A percentile compares a stretch with the other conserved stretches of the same genome.
Conservation (phyloP, 2,329 filamentous ascomycete genomes). For the Cordyceps pruinosa region DNA sequence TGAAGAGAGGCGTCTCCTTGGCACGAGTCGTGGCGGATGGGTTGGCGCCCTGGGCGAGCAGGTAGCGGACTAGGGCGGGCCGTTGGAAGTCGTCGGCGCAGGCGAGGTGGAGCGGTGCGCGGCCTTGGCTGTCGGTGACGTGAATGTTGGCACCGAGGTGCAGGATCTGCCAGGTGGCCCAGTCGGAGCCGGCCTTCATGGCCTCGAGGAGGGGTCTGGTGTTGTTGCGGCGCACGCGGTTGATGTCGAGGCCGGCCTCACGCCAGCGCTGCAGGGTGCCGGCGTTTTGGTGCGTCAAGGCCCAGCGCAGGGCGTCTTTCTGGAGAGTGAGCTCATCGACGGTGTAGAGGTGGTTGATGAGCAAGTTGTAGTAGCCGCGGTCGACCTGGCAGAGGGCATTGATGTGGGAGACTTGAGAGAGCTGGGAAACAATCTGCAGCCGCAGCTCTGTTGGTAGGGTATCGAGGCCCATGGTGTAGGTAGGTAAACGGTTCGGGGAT, state of each 20-base stretch:
- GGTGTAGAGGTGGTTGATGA: constrained; percentile 10
- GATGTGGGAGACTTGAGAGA: constrained; percentile 6
- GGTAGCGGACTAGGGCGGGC: constrained; percentile 4
- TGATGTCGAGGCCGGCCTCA: constrained; percentile 7
- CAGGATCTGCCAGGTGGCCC: constrained; percentile 9
- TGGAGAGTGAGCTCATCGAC: constrained; percentile 10
- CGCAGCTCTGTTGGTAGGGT: constrained; percentile 9
- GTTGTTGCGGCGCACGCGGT: constrained; percentile 8
- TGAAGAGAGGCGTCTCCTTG: constrained; percentile 1
- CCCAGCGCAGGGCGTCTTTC: constrained; percentile 10
- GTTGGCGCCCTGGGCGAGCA: constrained; percentile 5
- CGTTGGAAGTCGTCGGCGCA: constrained; percentile 5
- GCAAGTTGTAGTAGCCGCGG: constrained; percentile 8
- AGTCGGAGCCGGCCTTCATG: constrained; percentile 8
- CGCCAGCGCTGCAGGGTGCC: constrained; percentile 7
- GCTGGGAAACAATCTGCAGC: constrained; percentile 5
- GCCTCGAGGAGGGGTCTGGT: constrained; percentile 4
- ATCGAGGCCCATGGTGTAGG: constrained; percentile 8
- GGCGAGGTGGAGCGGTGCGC: constrained; percentile 6
- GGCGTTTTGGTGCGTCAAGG: constrained; percentile 6
- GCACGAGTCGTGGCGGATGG: neutral
- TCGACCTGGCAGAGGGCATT: constrained; percentile 8
- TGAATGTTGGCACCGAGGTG: constrained; percentile 6
- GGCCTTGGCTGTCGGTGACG: constrained; percentile 1
- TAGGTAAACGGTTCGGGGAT: neutral